phyloP scores from a whole-genome alignment of 1,284 basidiomycete genomes.

The Moniliella sp. region DNA sequence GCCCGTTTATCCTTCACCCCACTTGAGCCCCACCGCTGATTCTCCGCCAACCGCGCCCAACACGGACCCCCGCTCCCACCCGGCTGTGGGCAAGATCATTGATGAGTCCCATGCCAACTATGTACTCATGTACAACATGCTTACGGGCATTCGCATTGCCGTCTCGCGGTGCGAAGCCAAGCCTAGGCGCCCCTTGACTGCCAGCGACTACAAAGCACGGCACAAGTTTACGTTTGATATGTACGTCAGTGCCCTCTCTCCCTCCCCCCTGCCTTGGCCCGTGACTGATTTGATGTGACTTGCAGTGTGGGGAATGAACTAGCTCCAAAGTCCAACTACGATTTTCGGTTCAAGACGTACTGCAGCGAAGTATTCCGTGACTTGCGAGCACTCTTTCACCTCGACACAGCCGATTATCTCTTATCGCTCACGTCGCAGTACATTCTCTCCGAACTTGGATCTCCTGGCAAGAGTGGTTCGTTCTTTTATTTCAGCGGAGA shows the following conservation, averaged over 20 bases:
- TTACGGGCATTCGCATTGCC: constrained; percentile 85
- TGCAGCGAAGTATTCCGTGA: constrained; percentile 93
- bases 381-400: constrained; percentile 73
- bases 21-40: too few species aligned
- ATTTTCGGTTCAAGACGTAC: constrained; percentile 99
- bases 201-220: constrained; percentile 64
- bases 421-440: constrained; percentile 88
- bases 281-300: not conserved
- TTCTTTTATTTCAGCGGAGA: constrained; percentile 98
- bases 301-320: constrained; percentile 80
- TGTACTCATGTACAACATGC: constrained; percentile 98
- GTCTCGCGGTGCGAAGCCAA: constrained; percentile 79
- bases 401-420: constrained; percentile 90
- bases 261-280: not conserved
- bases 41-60: too few species aligned
- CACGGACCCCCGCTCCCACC: too few species aligned
- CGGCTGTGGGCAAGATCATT: constrained; percentile 77
- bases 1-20: too few species aligned
- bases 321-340: constrained; percentile 81
- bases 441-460: constrained; percentile 91
- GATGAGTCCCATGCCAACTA: constrained; percentile 95
- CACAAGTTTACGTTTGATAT: constrained; percentile 97
- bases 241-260: constrained; percentile 38
- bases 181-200: constrained; percentile 57
- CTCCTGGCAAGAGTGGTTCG: constrained; percentile 87